Conservation (phyloP, 495 filamentous ascomycete species). For the Emericellopsis terricola region DNA sequence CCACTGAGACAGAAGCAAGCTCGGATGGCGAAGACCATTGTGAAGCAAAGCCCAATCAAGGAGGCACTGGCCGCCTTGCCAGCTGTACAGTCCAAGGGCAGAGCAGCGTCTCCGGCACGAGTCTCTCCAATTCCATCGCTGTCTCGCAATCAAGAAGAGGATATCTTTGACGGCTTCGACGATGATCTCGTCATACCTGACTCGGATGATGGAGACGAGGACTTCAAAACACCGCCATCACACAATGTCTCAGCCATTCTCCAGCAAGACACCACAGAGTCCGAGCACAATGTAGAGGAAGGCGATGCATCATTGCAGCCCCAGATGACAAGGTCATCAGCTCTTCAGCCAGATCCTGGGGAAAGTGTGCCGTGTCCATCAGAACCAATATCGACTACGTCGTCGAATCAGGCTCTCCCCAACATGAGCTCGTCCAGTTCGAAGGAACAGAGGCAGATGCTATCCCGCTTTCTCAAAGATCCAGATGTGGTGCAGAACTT, state of each 20-base stretch:
- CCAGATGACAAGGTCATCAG: no score
- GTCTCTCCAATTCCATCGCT: no score
- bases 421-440: neutral
- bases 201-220: conserved; percentile 37
- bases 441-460: neutral
- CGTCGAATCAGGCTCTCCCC: neutral
- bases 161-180: conserved; percentile 6
- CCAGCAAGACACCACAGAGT: no score
- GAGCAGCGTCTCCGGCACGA: no score
- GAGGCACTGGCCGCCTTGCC: no score
- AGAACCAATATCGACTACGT: neutral
- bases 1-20: neutral
- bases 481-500: no score
- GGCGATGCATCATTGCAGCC: no score
- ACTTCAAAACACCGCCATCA: conserved; percentile 13
- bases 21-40: conserved; percentile 3
- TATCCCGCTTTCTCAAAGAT: neutral
- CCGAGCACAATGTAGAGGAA: no score
- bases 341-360: no score
- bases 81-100: no score
- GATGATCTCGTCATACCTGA: conserved; percentile 20
- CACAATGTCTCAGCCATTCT: conserved; percentile 3
- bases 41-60: conserved; percentile 5
- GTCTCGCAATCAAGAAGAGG: no score
- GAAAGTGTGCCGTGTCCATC: no score